Evolutionary conservation across 2,329 filamentous ascomycete species (phyloP), one percentile per base, ranked within the genome.

Genomic region (Calonectria multiphialidica): DNA sequence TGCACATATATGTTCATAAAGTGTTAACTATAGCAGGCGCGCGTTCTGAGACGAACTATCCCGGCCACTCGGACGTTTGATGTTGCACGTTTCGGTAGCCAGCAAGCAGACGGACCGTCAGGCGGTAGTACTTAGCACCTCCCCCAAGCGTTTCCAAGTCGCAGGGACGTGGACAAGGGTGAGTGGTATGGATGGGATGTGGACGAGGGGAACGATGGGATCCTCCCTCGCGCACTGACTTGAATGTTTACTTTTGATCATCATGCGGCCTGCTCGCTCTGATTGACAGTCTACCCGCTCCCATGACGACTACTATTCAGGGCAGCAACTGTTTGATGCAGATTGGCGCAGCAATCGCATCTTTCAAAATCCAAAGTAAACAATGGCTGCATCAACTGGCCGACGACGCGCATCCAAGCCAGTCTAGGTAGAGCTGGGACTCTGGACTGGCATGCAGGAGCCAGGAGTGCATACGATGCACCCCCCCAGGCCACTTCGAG

Each of bases 401-500:
- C 21, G 25, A 28, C 37, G 28, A 55, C 16, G 21, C 16, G 21
- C 42, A 55, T 42, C 44, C 50, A 57, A 65, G 33, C 50, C 50
- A 42, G 30, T 30, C 53, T 35, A 59, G 35, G 53, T 40, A 10
- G 18, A 59, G 53, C 15, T 28, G 33, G 21, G 63, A 28, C 66
- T 40, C 37, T 53, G 53, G 50, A 71, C 65, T 76, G 77, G 77
- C 75, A 79, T 79, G 77, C 77, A 79, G 75, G 76, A 79, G 71
- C 68, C 72, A 79, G 77, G 77, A 78, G 77, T 79, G 76, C 77
- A 79, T 79, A 28, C 35, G 62, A 49, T 21, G n/a, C 13, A 16
- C 57, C 25, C 57, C 25, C 9, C 62, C 30, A 45, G 62, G 13
- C 25, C 66, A 47, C 23, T 68, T 47, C 35, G 42, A 68, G 65